Evolutionary conservation across 176 grass and related monocot species (phyloP), one percentile per base, ranked within the genome.

Genomic region (Musa beccarii): DNA sequence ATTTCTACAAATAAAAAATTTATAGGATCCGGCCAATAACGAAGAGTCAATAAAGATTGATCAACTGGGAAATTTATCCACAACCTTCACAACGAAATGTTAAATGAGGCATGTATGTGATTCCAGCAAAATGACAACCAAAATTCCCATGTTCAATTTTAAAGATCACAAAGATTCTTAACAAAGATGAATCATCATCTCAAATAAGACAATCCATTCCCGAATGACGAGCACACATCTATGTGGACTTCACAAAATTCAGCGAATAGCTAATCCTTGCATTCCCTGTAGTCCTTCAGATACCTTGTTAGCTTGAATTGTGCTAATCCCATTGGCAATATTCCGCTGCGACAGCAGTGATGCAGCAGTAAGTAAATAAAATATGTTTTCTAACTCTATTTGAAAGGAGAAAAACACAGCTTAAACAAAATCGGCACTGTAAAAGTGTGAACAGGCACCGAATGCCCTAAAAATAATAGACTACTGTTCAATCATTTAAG

Each of bases 281-380:
- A 80, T 80, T 56, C 78, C 80, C 53, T 94, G 91, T 21, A 75
- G 29, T n/a, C 72, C 84, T 69, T 89, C 95, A 43, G 90, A 66
- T 53, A 77, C 80, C 79, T 99, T 99, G 79, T 89, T 99, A 14
- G 88, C 84, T 89, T 94, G 90, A 82, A 99, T 86, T 69, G 90
- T 94, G 76, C 49, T 89, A 69, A 99, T 87, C 54, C 84, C 95
- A 79, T 79, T 94, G 10, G 90, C 86, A 66, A 99, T 82, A 64
- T 99, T 94, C 70, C 78, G 86, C 95, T 99, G 75, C 59, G 73
- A 71, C 28, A 43, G 51, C 1, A 52, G 34, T 43, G 34, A 43
- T 22, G 34, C 6, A 0, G 34, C 34, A 43, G 34, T 43, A 43
- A 43, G 34, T 5, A 43, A 43, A 43, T 6, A 43, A 43, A 43